A percentile compares a stretch with the other conserved stretches of the same genome.
These are phyloP conservation scores for Entrophospora sp. DNA, from an alignment of 192 early-diverging fungal species.

Conservation along the genomic window DNA sequence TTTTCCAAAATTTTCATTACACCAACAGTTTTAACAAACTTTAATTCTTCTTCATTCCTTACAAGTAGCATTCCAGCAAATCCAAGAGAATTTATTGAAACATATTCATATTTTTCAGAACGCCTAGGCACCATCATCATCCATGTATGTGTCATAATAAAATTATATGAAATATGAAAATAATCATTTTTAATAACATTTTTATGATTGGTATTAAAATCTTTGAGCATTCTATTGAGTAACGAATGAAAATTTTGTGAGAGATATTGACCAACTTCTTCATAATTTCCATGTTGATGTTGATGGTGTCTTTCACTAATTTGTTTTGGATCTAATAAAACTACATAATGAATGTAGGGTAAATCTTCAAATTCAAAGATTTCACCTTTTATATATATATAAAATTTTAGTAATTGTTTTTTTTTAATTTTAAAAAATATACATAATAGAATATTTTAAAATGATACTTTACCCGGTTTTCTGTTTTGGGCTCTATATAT, in stretches of 20 bases:
- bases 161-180: conserved; percentile 37
- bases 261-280: conserved; percentile 35
- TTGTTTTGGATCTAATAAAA: conserved; percentile 32
- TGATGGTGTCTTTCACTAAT: conserved; percentile 37
- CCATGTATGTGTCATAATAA: conserved; percentile 41
- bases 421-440: too few species aligned
- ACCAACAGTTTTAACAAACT: conserved; percentile 24
- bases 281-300: conserved; percentile 19
- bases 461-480: conserved; percentile 34
- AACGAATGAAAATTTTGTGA: conserved; percentile 38
- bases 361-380: conserved; percentile 17
- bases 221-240: conserved; percentile 40
- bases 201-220: conserved; percentile 15
- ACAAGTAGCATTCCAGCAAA: conserved; percentile 42
- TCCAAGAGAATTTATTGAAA: conserved; percentile 43
- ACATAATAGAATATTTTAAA: too few species aligned
- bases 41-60: conserved; percentile 33
- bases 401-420: too few species aligned
- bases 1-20: conserved; percentile 23
- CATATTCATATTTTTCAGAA: background rate
- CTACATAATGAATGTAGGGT: conserved; percentile 3
- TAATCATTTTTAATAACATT: background rate
- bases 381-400: conserved; percentile 26
- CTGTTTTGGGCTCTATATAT: conserved; percentile 28
- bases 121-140: conserved; percentile 43